Base-by-base conservation (phyloP, 1,284 basidiomycete species). In the Takashimella tepidaria region DNA sequence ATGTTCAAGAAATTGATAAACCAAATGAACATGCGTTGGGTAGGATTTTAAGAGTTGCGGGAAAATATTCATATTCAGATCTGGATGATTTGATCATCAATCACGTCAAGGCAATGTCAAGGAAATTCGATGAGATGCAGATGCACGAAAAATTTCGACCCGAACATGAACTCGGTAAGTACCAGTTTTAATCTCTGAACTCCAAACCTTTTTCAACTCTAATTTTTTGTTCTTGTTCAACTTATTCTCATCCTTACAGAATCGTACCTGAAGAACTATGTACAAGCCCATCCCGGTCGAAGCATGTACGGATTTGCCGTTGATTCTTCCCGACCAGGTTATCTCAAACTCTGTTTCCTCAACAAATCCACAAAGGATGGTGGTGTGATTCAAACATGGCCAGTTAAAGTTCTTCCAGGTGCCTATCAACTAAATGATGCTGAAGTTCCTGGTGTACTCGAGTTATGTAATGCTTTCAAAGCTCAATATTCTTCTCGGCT, bases 71-170 rank as follows among this genome's bases (percentile, higher is more conserved):
- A 42, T 98, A 96, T 75, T 85, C 89, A 44, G 97, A 99, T 80
- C 79, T 99, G 49, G 96, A 99, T 75, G 96, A 99, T 70, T 76
- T 99, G 63, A 92, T 99, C 66, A 92, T 98, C 74, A 93, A 92
- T 68, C 93, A 99, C 73, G 86, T 99, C 51, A 88, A 92, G 78
- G 89, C 93, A 8, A 96, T 93, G 80, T 87, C 89, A 46, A 84
- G 89, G 54, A 89, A 91, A 68, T 89, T 98, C 4, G 93, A 98
- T 72, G 92, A 98, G 72, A 79, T 99, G 60, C 92, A 92, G 84
- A 83, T 86, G 46, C 90, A 95, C 71, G 96, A 98, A 69, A 97
- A 97, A 76, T 99, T 89, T 82, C 92, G 86, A 21, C 81, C 87
- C 23, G 89, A 92, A 72, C 85, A 91, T 58, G 89, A 96, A 65